Base-by-base conservation (phyloP, 495 filamentous ascomycete species). In the Annulohypoxylon maeteangense region DNA sequence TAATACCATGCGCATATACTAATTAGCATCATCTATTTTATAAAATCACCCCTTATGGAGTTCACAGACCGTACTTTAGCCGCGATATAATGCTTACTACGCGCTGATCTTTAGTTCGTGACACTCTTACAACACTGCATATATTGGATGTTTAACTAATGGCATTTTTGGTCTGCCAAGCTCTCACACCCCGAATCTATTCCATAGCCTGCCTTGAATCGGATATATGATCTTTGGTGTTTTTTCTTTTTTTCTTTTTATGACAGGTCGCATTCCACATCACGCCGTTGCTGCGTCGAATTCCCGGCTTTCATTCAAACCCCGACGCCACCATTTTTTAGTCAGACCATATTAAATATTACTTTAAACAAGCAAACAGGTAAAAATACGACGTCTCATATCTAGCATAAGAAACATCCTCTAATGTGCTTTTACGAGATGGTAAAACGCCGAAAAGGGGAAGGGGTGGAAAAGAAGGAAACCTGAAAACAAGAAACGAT, bases 31-130 rank as follows among this genome's bases (percentile, higher is more conserved):
- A n/a, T n/a, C n/a, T 61, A n/a, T 0, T 23, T 53, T 42, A 40
- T 42, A 65, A n/a, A 31, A 14, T 22, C 36, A 53, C 48, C 65
- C 65, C 22, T 57, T 31, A 16, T 22, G 29, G 20, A 47, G 45
- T 47, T 50, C 16, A 32, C 14, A 5, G 23, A 47, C 67, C 32
- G 65, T 31, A 55, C 61, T 62, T 73, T 66, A 66, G 56, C 65
- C 65, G 56, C 57, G 20, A 62, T 55, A 57, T 8, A 36, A 61
- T 51, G 70, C 70, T 73, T 73, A 73, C 70, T 73, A 73, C 65
- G 62, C 57, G 65, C 70, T 34, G 60, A 25, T 51, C 45, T 34
- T 48, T 48, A 23, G 47, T 58, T 65, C 47, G 54, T 68, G 45
- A 57, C 38, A 50, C 48, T 61, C 16, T 34, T 25, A 14, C 27